Evolutionary conservation across 2,329 filamentous ascomycete genomes (phyloP), one percentile per base, ranked within the genome.

Genomic region (Fusarium armeniacum): DNA sequence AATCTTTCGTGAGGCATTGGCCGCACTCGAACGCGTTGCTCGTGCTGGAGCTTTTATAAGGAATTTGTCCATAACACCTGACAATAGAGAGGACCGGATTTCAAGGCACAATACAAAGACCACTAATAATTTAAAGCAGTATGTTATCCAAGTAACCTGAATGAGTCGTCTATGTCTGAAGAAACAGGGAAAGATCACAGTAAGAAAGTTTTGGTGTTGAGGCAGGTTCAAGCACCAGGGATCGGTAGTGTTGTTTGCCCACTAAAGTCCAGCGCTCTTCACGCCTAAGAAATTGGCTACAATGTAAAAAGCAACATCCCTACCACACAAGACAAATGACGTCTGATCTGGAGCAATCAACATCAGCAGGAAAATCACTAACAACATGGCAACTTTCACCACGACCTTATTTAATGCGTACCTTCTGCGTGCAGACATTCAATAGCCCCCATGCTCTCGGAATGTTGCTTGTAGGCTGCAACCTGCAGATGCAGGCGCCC

Each of bases 1-100:
- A 16, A 74, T 63, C 49, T 65, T 74, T 15, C 45, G 65, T 8
- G 72, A 73, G 12, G 72, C 70, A 24, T 51, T 61, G 18, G 49
- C 22, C 33, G 72, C 72, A 47, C 70, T 74, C 8, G 63, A 65
- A 36, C 72, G 72, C 57, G 72, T 65, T 32, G 56, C 53, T 32
- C 72, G 70, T 36, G 63, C 35, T 45, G 62, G 55, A 35, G 52
- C 47, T 44, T 51, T 45, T 33, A 58, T 56, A 36, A 55, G 52
- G 36, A 67, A 65, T 41, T 43, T 71, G 46, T 47, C 26, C 35
- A 54, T 54, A 28, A 52, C 59, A 26, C 11, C 11, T 22, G 24
- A 16, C 33, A 20, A 6, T 24, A 20, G 24, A 16, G 13, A 22
- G 12, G 35, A 13, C 4, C 20, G 41, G 12, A 18, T 2, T 12